Percentiles rank a stretch among this genome's conserved stretches.
phyloP scores from a whole-genome alignment of 441 rosid genomes.

The Arabidopsis hybrid region DNA sequence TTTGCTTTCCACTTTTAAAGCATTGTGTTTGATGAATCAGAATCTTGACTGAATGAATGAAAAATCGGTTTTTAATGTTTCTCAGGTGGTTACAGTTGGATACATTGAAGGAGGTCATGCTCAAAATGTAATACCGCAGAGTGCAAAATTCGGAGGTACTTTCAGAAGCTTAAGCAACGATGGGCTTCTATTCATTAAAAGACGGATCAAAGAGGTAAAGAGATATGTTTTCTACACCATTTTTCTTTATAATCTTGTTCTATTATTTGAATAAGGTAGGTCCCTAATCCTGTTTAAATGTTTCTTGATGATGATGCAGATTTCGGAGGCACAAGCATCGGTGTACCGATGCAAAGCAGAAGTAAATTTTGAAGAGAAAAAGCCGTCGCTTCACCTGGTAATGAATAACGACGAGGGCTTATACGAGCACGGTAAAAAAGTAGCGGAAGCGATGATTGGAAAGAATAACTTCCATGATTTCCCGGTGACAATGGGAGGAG shows the following conservation, averaged over 20 bases:
- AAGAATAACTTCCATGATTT: conserved; percentile 49
- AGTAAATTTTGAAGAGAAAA: conserved; percentile 39
- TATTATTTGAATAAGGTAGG: neutral
- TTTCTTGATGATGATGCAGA: conserved; percentile 27
- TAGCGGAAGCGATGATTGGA: conserved; percentile 53
- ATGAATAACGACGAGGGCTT: conserved; percentile 48
- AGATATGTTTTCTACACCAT: neutral
- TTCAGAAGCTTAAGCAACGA: conserved; percentile 60
- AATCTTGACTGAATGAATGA: neutral
- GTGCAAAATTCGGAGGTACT: conserved; percentile 63
- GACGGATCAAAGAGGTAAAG: conserved; percentile 64
- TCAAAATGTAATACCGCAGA: conserved; percentile 59
- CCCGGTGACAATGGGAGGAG: conserved; percentile 55
- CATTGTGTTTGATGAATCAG: neutral
- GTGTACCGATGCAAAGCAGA: conserved; percentile 44
- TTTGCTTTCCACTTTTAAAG: neutral
- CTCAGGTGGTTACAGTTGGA: conserved; percentile 67
- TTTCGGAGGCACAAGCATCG: conserved; percentile 48
- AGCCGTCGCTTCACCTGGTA: conserved; percentile 46
- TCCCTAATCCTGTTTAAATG: neutral
- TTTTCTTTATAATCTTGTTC: conserved; percentile 11
- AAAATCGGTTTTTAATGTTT: conserved; percentile 13
- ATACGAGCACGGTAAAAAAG: conserved; percentile 49
- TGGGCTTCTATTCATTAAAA: conserved; percentile 54
- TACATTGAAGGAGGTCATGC: conserved; percentile 67